phyloP scores from a whole-genome alignment of 345 rosid genomes.

The Pugionium cornutum region DNA sequence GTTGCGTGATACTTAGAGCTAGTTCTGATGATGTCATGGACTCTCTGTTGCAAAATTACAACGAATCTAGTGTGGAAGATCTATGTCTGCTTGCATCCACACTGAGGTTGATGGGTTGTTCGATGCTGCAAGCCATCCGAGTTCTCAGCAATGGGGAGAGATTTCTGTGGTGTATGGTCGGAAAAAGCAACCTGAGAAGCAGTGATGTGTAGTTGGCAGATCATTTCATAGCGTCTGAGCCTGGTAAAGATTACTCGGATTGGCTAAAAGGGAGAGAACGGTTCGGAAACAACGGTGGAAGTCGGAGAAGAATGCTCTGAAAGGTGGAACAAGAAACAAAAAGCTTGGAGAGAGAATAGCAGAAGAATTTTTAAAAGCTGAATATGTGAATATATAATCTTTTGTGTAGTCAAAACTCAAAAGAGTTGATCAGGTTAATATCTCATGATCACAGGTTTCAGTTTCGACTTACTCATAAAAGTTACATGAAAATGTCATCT shows the following conservation, averaged over 20 bases:
- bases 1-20: constrained; percentile 47
- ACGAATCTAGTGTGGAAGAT: constrained; percentile 51
- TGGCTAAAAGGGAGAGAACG: constrained; percentile 56
- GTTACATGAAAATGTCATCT: too few species aligned
- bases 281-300: constrained; percentile 43
- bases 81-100: constrained; percentile 68
- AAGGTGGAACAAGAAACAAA: constrained; percentile 47
- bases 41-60: constrained; percentile 30
- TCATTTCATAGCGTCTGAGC: constrained; percentile 65
- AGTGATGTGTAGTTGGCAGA: constrained; percentile 61
- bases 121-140: constrained; percentile 55
- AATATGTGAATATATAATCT: neutral
- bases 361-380: neutral
- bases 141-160: constrained; percentile 57
- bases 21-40: constrained; percentile 54
- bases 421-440: too few species aligned
- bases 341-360: constrained; percentile 45
- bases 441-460: neutral
- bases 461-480: neutral
- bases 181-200: constrained; percentile 11
- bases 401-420: too few species aligned
- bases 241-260: constrained; percentile 61
- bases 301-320: constrained; percentile 35
- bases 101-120: constrained; percentile 69
- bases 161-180: constrained; percentile 49